Evolutionary conservation across 805 yeast species (phyloP), one percentile per base, ranked within the genome.

Genomic region (Candida easanensis): DNA sequence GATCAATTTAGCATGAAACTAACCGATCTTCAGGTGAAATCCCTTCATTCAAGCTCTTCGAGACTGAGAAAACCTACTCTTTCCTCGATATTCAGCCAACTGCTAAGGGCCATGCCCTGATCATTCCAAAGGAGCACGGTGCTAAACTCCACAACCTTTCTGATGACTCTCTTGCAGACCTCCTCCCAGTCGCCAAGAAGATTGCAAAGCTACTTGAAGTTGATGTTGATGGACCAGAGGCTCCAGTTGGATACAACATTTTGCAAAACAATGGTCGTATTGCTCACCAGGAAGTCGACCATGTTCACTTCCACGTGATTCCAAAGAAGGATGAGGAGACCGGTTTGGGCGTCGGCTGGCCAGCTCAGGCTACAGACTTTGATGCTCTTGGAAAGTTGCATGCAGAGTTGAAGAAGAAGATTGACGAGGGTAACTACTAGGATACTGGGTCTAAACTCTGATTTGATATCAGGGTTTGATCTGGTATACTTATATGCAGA

Each of bases 211-310:
- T 85, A 5, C 69, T 87, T 48, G 83, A 77, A 4, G 72, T 83
- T 50, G 84, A 78, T 51, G 68, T 69, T 36, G 84, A 82, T 46
- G 78, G 85, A 30, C 74, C 78, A 14, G 75, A 74, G 10, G 88
- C 88, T 16, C 34, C 40, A 19, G 73, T 67, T 38, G 95, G 96
- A 35, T 91, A 91, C 74, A 91, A 91, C 61, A 63, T 91, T 17
- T 70, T 91, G 52, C 98, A 90, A 66, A 93, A 91, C 73, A 93
- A 91, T 56, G 98, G 98, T 38, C 70, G 87, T 61, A 82, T 90
- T 59, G 99, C 98, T 11, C 98, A 93, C 62, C 99, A 91, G 70
- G 84, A 76, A 43, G 98, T 93, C 44, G 93, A 86, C 54, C 99
- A 91, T 63, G 97, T 93, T 45, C 99, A 91, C 64, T 86, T 93